phyloP scores from a whole-genome alignment of 148 eudicot species.

The Camellia lanceoleosa region DNA sequence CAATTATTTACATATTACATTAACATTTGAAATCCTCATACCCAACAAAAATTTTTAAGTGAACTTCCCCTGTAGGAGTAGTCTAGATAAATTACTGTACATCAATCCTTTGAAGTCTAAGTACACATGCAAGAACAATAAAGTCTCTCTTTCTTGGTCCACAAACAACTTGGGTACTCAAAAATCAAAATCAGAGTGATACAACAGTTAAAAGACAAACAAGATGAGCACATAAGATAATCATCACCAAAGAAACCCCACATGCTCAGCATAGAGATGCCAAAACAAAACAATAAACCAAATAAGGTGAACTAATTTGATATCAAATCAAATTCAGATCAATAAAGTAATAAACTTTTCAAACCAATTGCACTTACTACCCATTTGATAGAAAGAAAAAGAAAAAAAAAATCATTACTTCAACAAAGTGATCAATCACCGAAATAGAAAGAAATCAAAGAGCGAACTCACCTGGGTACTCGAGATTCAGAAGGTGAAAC shows the following conservation, averaged over 20 bases:
- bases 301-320: not conserved
- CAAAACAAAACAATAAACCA: not conserved
- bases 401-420: not conserved
- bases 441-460: not conserved
- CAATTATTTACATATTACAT: too few relatives aligned
- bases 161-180: not conserved
- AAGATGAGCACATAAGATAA: not conserved
- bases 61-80: too few relatives aligned
- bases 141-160: not conserved
- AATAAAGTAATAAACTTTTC: not conserved
- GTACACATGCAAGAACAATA: conserved; percentile 6
- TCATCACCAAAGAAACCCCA: not conserved
- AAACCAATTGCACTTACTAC: conserved; percentile 6
- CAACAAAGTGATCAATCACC: conserved; percentile 9
- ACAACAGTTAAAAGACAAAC: not conserved
- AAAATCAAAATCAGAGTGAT: not conserved
- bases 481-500: conserved; percentile 40
- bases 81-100: not conserved
- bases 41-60: too few relatives aligned
- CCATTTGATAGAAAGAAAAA: not conserved
- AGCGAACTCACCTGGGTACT: conserved; percentile 38
- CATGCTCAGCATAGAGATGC: too few relatives aligned
- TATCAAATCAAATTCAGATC: not conserved
- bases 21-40: too few relatives aligned
- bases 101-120: not conserved